Base-by-base conservation (phyloP, 2,329 filamentous ascomycete genomes). In the Magnaporthales sp. region DNA sequence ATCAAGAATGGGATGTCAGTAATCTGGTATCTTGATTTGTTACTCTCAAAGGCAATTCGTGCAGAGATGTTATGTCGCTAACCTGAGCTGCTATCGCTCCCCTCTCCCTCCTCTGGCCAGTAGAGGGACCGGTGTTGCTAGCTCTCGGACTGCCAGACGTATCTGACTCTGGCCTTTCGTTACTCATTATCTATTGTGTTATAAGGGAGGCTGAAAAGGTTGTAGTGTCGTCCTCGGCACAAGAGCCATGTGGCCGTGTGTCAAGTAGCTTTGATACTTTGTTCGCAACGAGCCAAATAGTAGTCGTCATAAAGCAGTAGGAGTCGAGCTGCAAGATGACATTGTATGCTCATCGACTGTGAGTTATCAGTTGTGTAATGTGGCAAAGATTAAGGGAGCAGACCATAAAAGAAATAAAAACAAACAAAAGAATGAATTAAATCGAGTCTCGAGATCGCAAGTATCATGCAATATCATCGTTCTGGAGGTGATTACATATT, bases 1-100 rank as follows among this genome's bases (percentile, higher is more conserved):
- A 60, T 27, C 11, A 60, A 60, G 26, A 13, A 27, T 27, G 7
- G 5, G 13, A 27, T 29, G 56, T 60, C 26, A 60, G 56, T 8
- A 24, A 11, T 26, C 24, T 26, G 24, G 11, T 58, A 58, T 58
- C 24, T 8, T 9, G 24, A 9, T 15, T 29, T 26, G 4, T 29
- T 58, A 26, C 26, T 29, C 56, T 60, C 22, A 8, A 7, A 60
- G 13, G 56, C 13, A 24, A 4, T 22, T 13, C n/a, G 56, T 24
- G 15, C 29, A 29, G 56, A 58, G 22, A 26, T 27, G 3, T 7
- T 11, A 15, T 6, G 6, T 60, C n/a, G 11, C 24, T 72, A 27
- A 77, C 75, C 73, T 83, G 81, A 9, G 80, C 80, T 61, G 82
- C 82, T 65, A 84, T 83, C 13, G 79, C 78, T 10, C 80, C 81